These are phyloP conservation scores for Saccharomyces jurei DNA, from an alignment of 805 yeast genomes.

Conservation along the genomic window DNA sequence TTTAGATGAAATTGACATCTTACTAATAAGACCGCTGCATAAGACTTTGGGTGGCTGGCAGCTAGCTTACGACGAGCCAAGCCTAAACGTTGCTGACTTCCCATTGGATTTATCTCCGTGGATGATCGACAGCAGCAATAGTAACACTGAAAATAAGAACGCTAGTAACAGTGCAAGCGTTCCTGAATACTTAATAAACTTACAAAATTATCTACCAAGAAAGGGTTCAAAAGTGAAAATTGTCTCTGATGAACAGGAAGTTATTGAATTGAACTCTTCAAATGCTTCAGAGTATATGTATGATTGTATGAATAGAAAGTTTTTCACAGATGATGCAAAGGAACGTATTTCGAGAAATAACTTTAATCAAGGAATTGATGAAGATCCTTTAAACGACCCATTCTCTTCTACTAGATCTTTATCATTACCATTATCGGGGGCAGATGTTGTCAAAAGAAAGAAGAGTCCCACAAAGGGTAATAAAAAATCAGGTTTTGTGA, in stretches of 20 bases:
- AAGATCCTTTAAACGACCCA: not conserved
- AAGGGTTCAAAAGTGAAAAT: conserved; percentile 3
- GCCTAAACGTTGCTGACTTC: conserved; percentile 24
- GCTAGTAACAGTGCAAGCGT: not conserved
- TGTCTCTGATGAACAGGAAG: conserved; percentile 8
- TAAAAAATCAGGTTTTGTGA: conserved; percentile 22
- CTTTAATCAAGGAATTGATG: not conserved
- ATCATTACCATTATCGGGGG: not conserved
- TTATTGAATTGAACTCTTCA: conserved; percentile 6
- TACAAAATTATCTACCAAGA: not conserved
- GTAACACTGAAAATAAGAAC: not conserved
- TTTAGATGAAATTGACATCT: conserved; percentile 20
- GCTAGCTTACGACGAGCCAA: conserved; percentile 29
- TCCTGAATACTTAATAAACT: not conserved
- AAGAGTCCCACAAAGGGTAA: not conserved
- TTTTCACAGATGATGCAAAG: not conserved
- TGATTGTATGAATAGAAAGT: conserved; percentile 19
- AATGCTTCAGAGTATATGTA: conserved; percentile 11
- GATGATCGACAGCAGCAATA: conserved; percentile 7
- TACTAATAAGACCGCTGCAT: conserved; percentile 20
- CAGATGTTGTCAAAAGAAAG: conserved; percentile 1
- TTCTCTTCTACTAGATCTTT: not conserved
- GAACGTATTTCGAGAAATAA: not conserved
- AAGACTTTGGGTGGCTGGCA: conserved; percentile 22
- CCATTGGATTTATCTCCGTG: conserved; percentile 20